Conservation (phyloP, 73 alveolate genomes). For the Tetrahymena thermophila region DNA sequence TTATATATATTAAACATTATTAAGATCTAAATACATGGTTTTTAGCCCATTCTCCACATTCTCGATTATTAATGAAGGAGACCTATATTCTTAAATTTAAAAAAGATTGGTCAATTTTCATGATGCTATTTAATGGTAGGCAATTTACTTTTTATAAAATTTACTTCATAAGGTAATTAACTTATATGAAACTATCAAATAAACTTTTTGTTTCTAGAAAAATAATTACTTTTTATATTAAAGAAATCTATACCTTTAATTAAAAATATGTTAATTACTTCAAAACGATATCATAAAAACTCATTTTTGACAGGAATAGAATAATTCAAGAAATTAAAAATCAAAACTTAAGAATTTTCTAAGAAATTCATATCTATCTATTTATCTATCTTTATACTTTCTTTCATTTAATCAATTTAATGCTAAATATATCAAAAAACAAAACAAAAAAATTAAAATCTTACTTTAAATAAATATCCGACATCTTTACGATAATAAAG, state of each 20-base stretch:
- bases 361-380: not conserved
- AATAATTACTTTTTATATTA: not conserved
- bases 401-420: too few relatives aligned
- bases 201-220: not conserved
- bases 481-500: too few relatives aligned
- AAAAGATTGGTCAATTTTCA: not conserved
- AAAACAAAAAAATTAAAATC: too few relatives aligned
- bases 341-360: not conserved
- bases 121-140: not conserved
- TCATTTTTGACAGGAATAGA: not conserved
- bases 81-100: not conserved
- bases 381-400: too few relatives aligned
- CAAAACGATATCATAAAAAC: not conserved
- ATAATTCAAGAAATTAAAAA: not conserved
- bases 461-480: too few relatives aligned
- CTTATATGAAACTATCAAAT: not conserved
- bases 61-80: not conserved
- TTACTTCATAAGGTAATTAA: not conserved
- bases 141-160: not conserved
- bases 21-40: not conserved
- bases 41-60: not conserved
- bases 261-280: not conserved
- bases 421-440: too few relatives aligned
- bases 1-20: too few relatives aligned
- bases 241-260: not conserved